phyloP scores from a whole-genome alignment of 257 asterid species.

The Primulina huaijiensis region DNA sequence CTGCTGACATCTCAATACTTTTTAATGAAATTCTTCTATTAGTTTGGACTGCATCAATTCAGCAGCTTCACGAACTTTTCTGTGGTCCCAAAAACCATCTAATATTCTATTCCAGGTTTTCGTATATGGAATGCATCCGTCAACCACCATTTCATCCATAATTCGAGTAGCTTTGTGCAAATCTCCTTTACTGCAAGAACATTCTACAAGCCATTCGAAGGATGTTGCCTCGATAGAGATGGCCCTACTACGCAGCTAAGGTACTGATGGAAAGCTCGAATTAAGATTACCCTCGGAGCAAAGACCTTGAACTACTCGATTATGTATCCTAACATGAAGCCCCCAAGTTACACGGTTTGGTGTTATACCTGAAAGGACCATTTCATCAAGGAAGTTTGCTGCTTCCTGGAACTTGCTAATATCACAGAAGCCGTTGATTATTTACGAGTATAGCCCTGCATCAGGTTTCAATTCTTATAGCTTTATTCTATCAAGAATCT shows the following conservation, averaged over 20 bases:
- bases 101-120: slow-evolving; percentile 58
- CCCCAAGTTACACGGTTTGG: slow-evolving; percentile 85
- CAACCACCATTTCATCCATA: slow-evolving; percentile 72
- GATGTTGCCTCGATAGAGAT: slow-evolving; percentile 66
- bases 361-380: slow-evolving; percentile 71
- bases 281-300: slow-evolving; percentile 42
- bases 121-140: slow-evolving; percentile 70
- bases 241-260: slow-evolving; percentile 68
- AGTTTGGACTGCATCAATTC: slow-evolving; percentile 42
- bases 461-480: slow-evolving; percentile 91
- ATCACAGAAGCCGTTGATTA: slow-evolving; percentile 62
- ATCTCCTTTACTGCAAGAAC: slow-evolving; percentile 58
- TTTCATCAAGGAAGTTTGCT: slow-evolving; percentile 82
- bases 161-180: slow-evolving; percentile 61
- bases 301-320: slow-evolving; percentile 62
- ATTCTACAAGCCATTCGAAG: slow-evolving; percentile 50
- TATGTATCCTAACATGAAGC: slow-evolving; percentile 77
- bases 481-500: slow-evolving; percentile 83
- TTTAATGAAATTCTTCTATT: slow-evolving; percentile 27
- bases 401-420: slow-evolving; percentile 61
- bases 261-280: slow-evolving; percentile 65
- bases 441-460: slow-evolving; percentile 74
- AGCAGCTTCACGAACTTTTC: slow-evolving; percentile 63
- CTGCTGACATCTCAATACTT: not conserved
- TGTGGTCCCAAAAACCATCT: slow-evolving; percentile 63